Evolutionary conservation across 2,329 filamentous ascomycete species (phyloP), one percentile per base, ranked within the genome.

Genomic region (Sporothrix mexicana): DNA sequence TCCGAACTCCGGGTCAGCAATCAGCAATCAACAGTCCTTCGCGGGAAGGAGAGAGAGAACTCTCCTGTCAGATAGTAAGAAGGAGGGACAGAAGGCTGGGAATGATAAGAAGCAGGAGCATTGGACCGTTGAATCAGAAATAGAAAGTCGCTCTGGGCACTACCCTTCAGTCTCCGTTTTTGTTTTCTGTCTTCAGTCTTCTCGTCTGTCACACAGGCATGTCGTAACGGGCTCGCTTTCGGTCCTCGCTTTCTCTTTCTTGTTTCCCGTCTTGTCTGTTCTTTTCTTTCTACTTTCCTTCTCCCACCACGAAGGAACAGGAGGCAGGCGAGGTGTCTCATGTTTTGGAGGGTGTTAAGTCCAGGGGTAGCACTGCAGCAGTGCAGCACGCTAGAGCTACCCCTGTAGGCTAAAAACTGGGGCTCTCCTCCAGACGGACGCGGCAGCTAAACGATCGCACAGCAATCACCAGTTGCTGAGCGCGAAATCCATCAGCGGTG

Each of bases 1-100:
- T 41, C 66, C 66, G 47, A 68, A 53, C 25, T 41, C 66, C 47
- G 23, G 64, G 66, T 68, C 66, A 53, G 66, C 47, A 41, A 43
- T 66, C 43, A 67, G 30, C 64, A 36, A 36, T 36, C 23, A 17
- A n/a, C n/a, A n/a, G n/a, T n/a, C n/a, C n/a, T n/a, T 12, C 13
- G 53, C 23, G 15, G 15, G 45, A 36, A 51, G 45, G 45, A 23
- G n/a, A 45, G 23, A 13, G 6, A 7, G 4, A 30, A 5, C 30
- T 30, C 5, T 30, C 2, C 30, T 30, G 30, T 30, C 30, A 30
- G 30, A 30, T 3, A 30, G 30, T 30, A 30, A 30, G 30, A 30
- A 30, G 5, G 30, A 30, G 30, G 30, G 30, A 30, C 5, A 36
- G 30, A 36, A 36, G 30, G 30, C 30, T 4, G 30, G 30, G 30